Percentiles rank a stretch among this genome's conserved stretches.
phyloP scores from a whole-genome alignment of 352 stramenopile species.

The Discostella stelligera region DNA sequence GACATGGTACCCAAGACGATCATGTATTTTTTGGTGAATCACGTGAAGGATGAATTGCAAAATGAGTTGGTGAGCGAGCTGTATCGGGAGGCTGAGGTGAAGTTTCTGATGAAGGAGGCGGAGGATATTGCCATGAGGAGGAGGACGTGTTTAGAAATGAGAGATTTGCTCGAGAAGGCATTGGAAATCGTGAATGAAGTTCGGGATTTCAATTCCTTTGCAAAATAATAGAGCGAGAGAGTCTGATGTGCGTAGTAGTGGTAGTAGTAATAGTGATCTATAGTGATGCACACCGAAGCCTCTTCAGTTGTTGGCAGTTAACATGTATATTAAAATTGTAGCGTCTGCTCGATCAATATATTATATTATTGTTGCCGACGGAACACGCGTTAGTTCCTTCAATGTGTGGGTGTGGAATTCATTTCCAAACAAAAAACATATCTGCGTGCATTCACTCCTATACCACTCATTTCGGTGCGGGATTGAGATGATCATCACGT shows the following conservation, averaged over 20 bases:
- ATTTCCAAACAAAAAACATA: no score
- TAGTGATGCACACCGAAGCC: no score
- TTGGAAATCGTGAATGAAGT: constrained; percentile 98
- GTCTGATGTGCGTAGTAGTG: background rate
- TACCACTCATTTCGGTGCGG: no score
- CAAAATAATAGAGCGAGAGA: constrained; percentile 80
- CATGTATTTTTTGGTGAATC: constrained; percentile 96
- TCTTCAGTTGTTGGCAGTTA: no score
- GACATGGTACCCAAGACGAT: constrained; percentile 99
- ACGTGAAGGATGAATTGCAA: constrained; percentile 95
- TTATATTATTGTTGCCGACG: no score
- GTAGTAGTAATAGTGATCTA: no score
- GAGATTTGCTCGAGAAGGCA: constrained; percentile 91
- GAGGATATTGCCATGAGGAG: constrained; percentile 92
- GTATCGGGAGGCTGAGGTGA: constrained; percentile 95
- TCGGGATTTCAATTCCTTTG: constrained; percentile 95
- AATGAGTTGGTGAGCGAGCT: constrained; percentile 96
- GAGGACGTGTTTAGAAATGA: constrained; percentile 95
- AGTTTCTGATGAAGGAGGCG: constrained; percentile 92
- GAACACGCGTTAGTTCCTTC: no score
- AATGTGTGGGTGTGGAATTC: no score
- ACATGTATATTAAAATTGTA: no score
- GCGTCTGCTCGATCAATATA: no score
- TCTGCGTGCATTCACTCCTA: no score
- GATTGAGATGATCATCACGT: background rate